Evolutionary conservation across 1,139 yeast species (phyloP), one percentile per base, ranked within the genome.

Genomic region (Trichomonascaceae sp.): DNA sequence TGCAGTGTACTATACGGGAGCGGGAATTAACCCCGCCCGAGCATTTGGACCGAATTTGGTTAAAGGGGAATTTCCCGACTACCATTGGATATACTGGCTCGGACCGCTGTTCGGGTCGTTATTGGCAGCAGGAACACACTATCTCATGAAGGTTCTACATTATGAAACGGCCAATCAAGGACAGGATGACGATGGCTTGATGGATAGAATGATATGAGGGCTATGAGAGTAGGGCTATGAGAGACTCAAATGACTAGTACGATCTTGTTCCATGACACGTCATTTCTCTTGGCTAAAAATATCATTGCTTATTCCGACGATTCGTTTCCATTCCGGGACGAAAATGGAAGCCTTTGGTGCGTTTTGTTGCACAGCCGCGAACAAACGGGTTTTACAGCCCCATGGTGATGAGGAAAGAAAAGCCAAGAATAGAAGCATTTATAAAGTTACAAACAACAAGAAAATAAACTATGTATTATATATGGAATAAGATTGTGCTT

Each of bases 21-120:
- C 96, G 47, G 96, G 96, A 68, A 77, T 87, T 67, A 88, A 88
- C 78, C 96, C 96, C 54, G 96, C 96, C 50, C 83, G 96, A 76
- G 76, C 89, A 36, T 81, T 89, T 59, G 96, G 96, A 66, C 95
- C 96, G 54, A 80, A 84, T 69, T 77, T 87, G 57, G 95, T 91
- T 56, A 79, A 80, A 55, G 74, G 72, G 56, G 75, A 80, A 41
- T 89, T 89, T 84, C 95, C 96, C 45, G 71, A 68, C 65, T 88
- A 89, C 74, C 90, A 83, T 77, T 89, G 96, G 96, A 87, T 89
- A 61, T 89, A 89, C 78, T 87, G 95, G 95, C 80, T 89, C 55
- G 96, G 96, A 56, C 96, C 96, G 58, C 63, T 83, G 55, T 66
- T 86, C 58, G 96, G 95, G 60, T 74, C 93, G 6, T 60, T 76